Base-by-base conservation (phyloP, 1,284 basidiomycete genomes). In the Leccinum pachyderme region DNA sequence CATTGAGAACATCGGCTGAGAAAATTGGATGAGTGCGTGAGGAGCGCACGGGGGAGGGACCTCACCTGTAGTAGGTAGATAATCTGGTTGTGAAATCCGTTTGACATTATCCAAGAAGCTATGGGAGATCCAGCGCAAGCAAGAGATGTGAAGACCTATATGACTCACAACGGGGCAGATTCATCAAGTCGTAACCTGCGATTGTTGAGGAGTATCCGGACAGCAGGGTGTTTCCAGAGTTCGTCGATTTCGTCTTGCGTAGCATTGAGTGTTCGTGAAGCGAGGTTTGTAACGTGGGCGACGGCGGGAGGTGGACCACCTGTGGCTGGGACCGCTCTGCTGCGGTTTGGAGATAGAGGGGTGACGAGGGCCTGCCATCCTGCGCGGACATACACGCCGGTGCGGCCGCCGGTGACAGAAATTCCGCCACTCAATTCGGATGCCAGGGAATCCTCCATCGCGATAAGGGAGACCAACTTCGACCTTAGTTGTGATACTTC, bases 1-100 rank as follows among this genome's bases (percentile, higher is more conserved):
- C 89, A 53, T 87, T 83, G 29, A 91, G 77, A 53, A 91, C 81
- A 70, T 91, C 89, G 62, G 82, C 89, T 83, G 63, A 45, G n/a
- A 56, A 44, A 41, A 33, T 5, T 25, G 24, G 44, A 48, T 57
- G 44, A 52, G 51, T 24, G 46, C 24, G 53, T 43, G 37, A 12
- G 24, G 48, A 49, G 12, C n/a, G 46, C 44, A 31, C 29, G n/a
- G 25, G 50, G 45, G 37, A 53, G 7, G 41, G 50, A 44, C 43
- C 37, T 43, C 37, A 87, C 88, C 85, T 60, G 81, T 87, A 7
- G 81, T 78, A 5, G 89, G 89, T 29, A 86, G 60, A 68, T 89
- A 91, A 51, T 86, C 87, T 2, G 81, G 75, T 61, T 83, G 77
- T 13, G 83, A 75, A 56, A 91, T 85, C 31, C 88, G 81, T 44